These are phyloP conservation scores for Cerrena zonata DNA, from an alignment of 1,284 basidiomycete species.

Conservation along the genomic window DNA sequence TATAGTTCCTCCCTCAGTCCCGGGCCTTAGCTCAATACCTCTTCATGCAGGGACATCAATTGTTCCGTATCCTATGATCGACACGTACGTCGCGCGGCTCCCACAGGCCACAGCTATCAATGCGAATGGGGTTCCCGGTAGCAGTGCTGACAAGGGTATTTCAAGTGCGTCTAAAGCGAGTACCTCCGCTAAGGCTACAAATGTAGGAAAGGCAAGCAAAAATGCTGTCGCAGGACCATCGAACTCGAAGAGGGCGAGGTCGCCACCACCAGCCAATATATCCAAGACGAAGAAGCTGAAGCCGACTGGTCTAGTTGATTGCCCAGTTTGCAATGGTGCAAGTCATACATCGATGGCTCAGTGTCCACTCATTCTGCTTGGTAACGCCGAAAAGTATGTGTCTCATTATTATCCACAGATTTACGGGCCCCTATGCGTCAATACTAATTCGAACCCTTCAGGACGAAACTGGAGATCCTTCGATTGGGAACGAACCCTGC, in stretches of 20 bases:
- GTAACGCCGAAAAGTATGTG: background rate
- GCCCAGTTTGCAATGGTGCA: background rate
- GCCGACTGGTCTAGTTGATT: background rate
- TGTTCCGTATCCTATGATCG: too few species aligned
- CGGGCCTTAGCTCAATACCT: too few species aligned
- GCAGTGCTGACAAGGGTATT: too few species aligned
- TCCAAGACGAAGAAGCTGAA: background rate
- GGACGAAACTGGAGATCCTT: background rate
- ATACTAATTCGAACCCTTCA: background rate
- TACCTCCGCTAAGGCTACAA: too few species aligned
- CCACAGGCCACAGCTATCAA: too few species aligned
- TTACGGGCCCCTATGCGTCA: background rate
- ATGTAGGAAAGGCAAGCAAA: background rate
- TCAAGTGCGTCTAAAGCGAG: too few species aligned
- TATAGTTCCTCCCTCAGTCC: background rate
- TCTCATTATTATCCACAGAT: background rate
- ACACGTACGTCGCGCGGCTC: too few species aligned
- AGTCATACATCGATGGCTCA: background rate
- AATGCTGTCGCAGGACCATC: background rate
- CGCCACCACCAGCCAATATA: background rate
- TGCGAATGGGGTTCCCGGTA: too few species aligned
- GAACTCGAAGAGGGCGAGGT: background rate
- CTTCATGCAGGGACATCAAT: too few species aligned
- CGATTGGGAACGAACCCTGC: background rate
- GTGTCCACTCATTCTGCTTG: background rate